Evolutionary conservation across 495 filamentous ascomycete genomes (phyloP).

Genomic region (Lichina pygmaea): DNA sequence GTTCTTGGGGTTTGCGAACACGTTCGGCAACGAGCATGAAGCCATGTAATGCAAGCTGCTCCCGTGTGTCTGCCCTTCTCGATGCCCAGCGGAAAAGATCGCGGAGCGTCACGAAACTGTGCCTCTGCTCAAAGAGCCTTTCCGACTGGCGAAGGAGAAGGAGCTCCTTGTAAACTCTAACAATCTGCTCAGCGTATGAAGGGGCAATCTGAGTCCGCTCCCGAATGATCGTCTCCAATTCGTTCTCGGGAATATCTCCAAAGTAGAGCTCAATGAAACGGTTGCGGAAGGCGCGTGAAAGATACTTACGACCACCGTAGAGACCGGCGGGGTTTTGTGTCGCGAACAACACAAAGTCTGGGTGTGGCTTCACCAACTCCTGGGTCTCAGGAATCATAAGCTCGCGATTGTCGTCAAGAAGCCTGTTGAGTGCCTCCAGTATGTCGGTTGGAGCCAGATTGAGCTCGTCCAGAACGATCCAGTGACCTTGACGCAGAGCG

Average conservation of each 20-base stretch:
- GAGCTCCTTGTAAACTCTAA: conserved; percentile 79
- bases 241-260: conserved; percentile 88
- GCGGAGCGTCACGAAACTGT: conserved; percentile 86
- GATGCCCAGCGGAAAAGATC: conserved; percentile 97
- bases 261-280: conserved; percentile 94
- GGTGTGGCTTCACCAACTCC: conserved; percentile 68
- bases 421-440: conserved; percentile 76
- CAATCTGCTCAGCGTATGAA: conserved; percentile 72
- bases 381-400: conserved; percentile 93
- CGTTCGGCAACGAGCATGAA: conserved; percentile 91
- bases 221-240: conserved; percentile 78
- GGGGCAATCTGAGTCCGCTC: conserved; percentile 70
- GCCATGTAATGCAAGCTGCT: conserved; percentile 75
- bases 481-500: conserved; percentile 75
- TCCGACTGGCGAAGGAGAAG: conserved; percentile 69
- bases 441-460: conserved; percentile 94
- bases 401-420: conserved; percentile 94
- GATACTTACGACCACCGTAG: conserved; percentile 78
- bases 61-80: conserved; percentile 53
- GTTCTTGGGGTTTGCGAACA: conserved; percentile 74
- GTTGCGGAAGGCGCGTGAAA: conserved; percentile 88
- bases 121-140: conserved; percentile 85
- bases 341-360: conserved; percentile 96
- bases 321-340: conserved; percentile 93
- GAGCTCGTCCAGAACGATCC: conserved; percentile 94